Conservation (phyloP, 306 rosid species). For the Trifolium repens region DNA sequence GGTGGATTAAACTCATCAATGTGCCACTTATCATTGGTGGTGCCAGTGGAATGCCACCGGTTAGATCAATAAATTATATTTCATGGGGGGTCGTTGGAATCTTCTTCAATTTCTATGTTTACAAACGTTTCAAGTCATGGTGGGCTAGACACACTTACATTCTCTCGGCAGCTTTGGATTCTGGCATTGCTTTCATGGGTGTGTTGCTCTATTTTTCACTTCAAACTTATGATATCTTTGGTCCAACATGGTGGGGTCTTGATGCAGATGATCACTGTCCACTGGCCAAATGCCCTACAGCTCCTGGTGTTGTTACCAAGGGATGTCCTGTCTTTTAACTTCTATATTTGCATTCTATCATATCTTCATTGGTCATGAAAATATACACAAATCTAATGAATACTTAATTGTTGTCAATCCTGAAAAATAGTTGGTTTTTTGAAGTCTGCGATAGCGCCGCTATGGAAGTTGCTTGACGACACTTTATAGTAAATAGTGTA, state of each 20-base stretch:
- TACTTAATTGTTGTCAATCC: background rate
- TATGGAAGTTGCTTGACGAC: no score
- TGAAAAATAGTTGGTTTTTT: background rate
- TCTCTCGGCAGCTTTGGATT: conserved; percentile 73
- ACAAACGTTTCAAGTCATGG: conserved; percentile 52
- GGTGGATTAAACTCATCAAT: conserved; percentile 60
- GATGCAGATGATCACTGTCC: conserved; percentile 54
- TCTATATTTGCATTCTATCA: background rate
- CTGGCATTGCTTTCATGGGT: conserved; percentile 69
- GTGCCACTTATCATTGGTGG: conserved; percentile 59
- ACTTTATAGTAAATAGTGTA: no score
- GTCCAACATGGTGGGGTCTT: conserved; percentile 79
- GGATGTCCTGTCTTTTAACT: conserved; percentile 63
- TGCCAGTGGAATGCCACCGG: conserved; percentile 48
- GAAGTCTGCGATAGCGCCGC: no score
- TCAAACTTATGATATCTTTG: conserved; percentile 45
- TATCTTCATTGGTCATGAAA: background rate
- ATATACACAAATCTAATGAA: background rate
- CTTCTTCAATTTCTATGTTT: conserved; percentile 66
- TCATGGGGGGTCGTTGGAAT: conserved; percentile 66
- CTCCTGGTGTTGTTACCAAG: conserved; percentile 51
- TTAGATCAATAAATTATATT: conserved; percentile 53
- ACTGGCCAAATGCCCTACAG: conserved; percentile 72
- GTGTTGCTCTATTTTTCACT: conserved; percentile 60
- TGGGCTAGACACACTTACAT: conserved; percentile 82